Evolutionary conservation across 352 stramenopile species (phyloP), one percentile per base, ranked within the genome.

Genomic region (Hyaloperonospora brassicae): DNA sequence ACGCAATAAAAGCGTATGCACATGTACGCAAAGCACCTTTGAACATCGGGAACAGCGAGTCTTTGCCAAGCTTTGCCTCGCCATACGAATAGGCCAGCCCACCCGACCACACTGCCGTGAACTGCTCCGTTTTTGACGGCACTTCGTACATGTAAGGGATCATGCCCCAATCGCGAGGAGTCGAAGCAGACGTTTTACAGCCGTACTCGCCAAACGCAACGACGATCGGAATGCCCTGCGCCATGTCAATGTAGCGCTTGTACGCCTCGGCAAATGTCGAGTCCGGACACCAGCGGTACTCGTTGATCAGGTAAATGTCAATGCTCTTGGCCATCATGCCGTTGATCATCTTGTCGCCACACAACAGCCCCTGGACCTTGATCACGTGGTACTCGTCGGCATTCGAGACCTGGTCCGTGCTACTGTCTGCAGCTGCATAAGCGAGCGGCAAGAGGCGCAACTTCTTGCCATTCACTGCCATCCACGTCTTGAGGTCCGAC

Each of bases 251-350:
- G 48, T 90, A 84, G 13, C 68, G 77, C 49, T 84, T 63, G 65
- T 90, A 93, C 2, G 80, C 77, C 50, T 85, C 67, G 0, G 66
- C 68, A 34, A 87, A 93, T 10, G 73, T 84, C 36, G 69, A 86
- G 31, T 71, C 70, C 7, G 75, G 66, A 48, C 84, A 94, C 79
- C 80, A 94, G 59, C 84, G 84, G 59, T 94, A 94, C 59, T 92
- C 82, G 62, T 94, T 94, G 58, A 94, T 89, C 30, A 94, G 55
- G 56, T 89, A 93, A 25, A 94, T 92, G 57, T 94, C 84, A 42
- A 94, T 91, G 65, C 78, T 90, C 56, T 86, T 73, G 41, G 69
- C 13, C 79, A 89, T 92, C 61, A 87, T 65, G 13, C 84, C 84
- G 48, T 94, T 66, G 35, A 72, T 79, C 73, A 93, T 87, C 50